phyloP scores from a whole-genome alignment of 2,329 filamentous ascomycete species.

The Hypoxylon sp. region DNA sequence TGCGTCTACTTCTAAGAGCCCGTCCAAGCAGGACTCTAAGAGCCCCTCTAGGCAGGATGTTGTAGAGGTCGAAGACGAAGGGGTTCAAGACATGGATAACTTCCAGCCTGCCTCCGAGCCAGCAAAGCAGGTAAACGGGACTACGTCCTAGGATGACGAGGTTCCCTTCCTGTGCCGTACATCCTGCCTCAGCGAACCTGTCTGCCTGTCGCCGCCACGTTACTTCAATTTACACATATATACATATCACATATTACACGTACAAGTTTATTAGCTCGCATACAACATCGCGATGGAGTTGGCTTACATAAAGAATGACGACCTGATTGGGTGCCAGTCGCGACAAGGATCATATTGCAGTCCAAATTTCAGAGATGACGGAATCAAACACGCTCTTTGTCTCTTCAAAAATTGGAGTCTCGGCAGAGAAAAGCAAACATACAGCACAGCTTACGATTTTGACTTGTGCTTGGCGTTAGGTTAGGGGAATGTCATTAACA shows the following conservation, averaged over 20 bases:
- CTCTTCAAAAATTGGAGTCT: constrained; percentile 18
- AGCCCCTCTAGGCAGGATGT: constrained; percentile 37
- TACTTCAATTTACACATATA: constrained; percentile 20
- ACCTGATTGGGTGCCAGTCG: constrained; percentile 12
- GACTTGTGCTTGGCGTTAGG: constrained; percentile 32
- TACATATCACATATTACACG: constrained; percentile 19
- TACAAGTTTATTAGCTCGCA: constrained; percentile 37
- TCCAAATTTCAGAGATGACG: constrained; percentile 14
- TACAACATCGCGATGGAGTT: constrained; percentile 48
- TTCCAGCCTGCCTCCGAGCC: constrained; percentile 45
- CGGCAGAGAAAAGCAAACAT: constrained; percentile 38
- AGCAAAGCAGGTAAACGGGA: constrained; percentile 43
- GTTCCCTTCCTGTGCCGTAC: neutral
- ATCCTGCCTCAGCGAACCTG: constrained; percentile 9
- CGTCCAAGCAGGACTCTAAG: constrained; percentile 41
- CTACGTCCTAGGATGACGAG: constrained; percentile 27
- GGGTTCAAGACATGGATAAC: constrained; percentile 50
- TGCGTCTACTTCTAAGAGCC: constrained; percentile 45
- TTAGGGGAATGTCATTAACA: constrained; percentile 23
- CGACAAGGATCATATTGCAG: constrained; percentile 9
- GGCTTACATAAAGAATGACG: constrained; percentile 38
- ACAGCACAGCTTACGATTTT: constrained; percentile 27
- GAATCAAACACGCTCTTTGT: constrained; percentile 20
- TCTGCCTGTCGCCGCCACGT: constrained; percentile 10
- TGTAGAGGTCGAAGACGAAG: constrained; percentile 51